phyloP scores from a whole-genome alignment of 1,139 yeast species.

The Yamadazyma taylorii region DNA sequence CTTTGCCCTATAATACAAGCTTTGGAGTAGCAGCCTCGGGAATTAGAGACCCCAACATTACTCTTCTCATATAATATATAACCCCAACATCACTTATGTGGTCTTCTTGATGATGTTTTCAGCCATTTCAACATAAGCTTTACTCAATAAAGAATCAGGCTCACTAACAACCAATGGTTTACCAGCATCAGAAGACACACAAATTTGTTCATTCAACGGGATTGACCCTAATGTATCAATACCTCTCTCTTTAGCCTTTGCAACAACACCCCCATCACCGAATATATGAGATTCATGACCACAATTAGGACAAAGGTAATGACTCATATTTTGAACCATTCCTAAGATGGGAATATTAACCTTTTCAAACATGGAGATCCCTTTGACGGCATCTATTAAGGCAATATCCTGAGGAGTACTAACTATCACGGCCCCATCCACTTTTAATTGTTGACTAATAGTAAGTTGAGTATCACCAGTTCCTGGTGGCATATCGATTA shows the following conservation, averaged over 20 bases:
- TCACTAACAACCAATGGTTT: constrained; percentile 58
- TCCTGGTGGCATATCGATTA: constrained; percentile 89
- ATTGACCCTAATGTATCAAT: constrained; percentile 62
- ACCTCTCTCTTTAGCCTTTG: constrained; percentile 53
- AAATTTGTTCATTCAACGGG: constrained; percentile 66
- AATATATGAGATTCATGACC: constrained; percentile 72
- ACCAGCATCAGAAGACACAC: constrained; percentile 62
- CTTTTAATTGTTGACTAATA: constrained; percentile 70
- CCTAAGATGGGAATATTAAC: constrained; percentile 77
- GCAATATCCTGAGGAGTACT: constrained; percentile 91
- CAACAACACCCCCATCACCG: constrained; percentile 64
- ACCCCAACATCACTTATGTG: no score
- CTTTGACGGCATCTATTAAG: constrained; percentile 75
- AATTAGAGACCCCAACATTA: no score
- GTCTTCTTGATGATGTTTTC: constrained; percentile 18
- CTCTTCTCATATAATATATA: no score
- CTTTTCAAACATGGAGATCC: constrained; percentile 74
- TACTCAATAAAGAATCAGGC: constrained; percentile 34
- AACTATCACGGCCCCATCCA: constrained; percentile 80
- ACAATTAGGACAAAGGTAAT: constrained; percentile 60
- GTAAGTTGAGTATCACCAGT: constrained; percentile 89
- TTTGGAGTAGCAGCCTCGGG: no score
- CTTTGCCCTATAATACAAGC: no score
- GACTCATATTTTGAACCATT: constrained; percentile 82
- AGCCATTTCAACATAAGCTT: constrained; percentile 50